phyloP scores from a whole-genome alignment of 2,329 filamentous ascomycete species.

The Stagonosporopsis rhizophila region DNA sequence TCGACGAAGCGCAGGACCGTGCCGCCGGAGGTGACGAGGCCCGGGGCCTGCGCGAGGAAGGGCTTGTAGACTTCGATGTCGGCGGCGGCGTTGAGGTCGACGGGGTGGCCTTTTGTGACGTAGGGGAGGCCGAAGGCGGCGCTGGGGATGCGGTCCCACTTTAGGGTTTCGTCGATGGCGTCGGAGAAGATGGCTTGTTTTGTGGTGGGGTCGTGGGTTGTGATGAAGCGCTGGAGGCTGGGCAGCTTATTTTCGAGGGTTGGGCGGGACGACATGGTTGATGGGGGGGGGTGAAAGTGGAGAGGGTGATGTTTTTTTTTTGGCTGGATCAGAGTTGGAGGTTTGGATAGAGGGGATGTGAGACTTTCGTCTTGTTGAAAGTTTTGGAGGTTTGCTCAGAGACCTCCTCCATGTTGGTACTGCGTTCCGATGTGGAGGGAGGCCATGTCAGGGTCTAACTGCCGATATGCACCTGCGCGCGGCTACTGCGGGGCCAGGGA shows the following conservation, averaged over 20 bases:
- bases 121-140: slow-evolving; percentile 57
- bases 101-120: slow-evolving; percentile 56
- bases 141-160: slow-evolving; percentile 28
- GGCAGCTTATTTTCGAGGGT: slow-evolving; percentile 33
- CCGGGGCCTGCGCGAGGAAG: slow-evolving; percentile 55
- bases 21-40: slow-evolving; percentile 56
- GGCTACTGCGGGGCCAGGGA: not conserved
- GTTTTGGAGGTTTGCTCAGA: not conserved
- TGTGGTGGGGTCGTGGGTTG: slow-evolving; percentile 42
- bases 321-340: not conserved
- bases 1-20: slow-evolving; percentile 54
- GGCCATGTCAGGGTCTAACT: not conserved
- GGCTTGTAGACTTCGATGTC: slow-evolving; percentile 57
- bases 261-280: slow-evolving; percentile 24
- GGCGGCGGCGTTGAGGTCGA: slow-evolving; percentile 52
- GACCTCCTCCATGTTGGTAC: not conserved
- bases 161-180: slow-evolving; percentile 32
- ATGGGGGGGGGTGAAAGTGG: not conserved
- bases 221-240: slow-evolving; percentile 45
- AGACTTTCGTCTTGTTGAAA: not conserved
- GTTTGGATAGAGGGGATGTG: not conserved
- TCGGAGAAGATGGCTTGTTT: slow-evolving; percentile 46
- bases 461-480: slow-evolving; percentile 5
- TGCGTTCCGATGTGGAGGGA: slow-evolving; percentile 14
- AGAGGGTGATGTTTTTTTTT: not conserved